Evolutionary conservation across 2,329 filamentous ascomycete species (phyloP), one percentile per base, ranked within the genome.

Genomic region (Fusarium poae): DNA sequence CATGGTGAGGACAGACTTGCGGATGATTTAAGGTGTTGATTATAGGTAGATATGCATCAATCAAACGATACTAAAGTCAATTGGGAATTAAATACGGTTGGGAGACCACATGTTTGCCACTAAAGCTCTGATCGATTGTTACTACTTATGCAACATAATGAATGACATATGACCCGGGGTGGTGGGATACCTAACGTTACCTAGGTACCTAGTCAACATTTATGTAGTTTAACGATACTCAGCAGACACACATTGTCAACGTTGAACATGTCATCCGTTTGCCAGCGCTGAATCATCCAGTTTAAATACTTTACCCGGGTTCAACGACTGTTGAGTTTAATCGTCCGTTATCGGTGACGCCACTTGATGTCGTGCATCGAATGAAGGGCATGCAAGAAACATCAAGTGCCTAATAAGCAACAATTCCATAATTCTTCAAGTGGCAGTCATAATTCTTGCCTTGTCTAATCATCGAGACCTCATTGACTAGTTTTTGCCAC

Each of bases 331-430:
- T 44, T 60, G 23, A 16, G 12, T 21, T 39, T 39, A 27, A 30
- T 43, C 32, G 62, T 53, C 67, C 62, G 67, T 67, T 70, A 70
- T 70, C 62, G 67, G 67, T 64, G 46, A 60, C 53, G 53, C 67
- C 62, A 69, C 42, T 65, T 48, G 35, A 65, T 64, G 67, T 52
- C 25, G 50, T 52, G 67, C 58, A 68, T 68, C 12, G 8, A 32
- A 21, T 39, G 35, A 18, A 48, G 43, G 20, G 34, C 51, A 68
- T 54, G 45, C 44, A 54, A 15, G 21, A 48, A 44, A 43, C 44
- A 42, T 52, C 7, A 16, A 49, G 30, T 21, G 16, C 25, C 46
- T 29, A 52, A 68, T 29, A 52, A 68, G 50, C 42, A 65, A 55
- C 35, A 37, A 40, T 46, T 39, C 16, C 18, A 44, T 16, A n/a